Percentiles rank a stretch among this genome's conserved stretches.
Conservation (phyloP, 345 rosid species). For the Trapa incisa region DNA sequence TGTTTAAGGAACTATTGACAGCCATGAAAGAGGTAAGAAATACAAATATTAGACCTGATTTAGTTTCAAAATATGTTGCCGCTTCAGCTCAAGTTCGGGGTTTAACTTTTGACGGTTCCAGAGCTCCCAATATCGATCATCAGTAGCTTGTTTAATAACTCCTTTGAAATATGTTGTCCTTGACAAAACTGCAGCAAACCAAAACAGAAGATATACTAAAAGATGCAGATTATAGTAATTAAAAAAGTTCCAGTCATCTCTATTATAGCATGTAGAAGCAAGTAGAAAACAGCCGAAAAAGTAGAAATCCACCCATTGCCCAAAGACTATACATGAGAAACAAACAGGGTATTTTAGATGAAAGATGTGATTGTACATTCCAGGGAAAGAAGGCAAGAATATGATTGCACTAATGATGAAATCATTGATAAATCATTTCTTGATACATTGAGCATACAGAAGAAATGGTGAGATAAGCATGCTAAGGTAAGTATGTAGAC, state of each 20-base stretch:
- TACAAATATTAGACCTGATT: constrained; percentile 37
- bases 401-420: neutral
- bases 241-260: neutral
- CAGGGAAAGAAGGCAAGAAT: neutral
- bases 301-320: neutral
- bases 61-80: constrained; percentile 40
- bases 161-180: constrained; percentile 68
- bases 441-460: neutral
- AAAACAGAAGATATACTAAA: constrained; percentile 1
- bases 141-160: constrained; percentile 74
- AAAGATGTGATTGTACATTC: neutral
- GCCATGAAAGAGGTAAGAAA: neutral
- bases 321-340: neutral
- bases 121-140: constrained; percentile 67
- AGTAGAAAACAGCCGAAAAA: neutral
- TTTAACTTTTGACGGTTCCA: constrained; percentile 83
- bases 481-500: constrained; percentile 19
- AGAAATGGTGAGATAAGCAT: too few species aligned
- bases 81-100: constrained; percentile 78
- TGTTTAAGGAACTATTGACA: too few species aligned
- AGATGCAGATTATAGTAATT: neutral
- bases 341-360: neutral
- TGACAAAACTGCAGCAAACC: constrained; percentile 57
- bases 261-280: neutral
- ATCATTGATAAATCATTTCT: neutral